Percentiles rank a stretch among this genome's conserved stretches.
phyloP scores from a whole-genome alignment of 306 rosid species.

The Oxytropis ochrocephala region DNA sequence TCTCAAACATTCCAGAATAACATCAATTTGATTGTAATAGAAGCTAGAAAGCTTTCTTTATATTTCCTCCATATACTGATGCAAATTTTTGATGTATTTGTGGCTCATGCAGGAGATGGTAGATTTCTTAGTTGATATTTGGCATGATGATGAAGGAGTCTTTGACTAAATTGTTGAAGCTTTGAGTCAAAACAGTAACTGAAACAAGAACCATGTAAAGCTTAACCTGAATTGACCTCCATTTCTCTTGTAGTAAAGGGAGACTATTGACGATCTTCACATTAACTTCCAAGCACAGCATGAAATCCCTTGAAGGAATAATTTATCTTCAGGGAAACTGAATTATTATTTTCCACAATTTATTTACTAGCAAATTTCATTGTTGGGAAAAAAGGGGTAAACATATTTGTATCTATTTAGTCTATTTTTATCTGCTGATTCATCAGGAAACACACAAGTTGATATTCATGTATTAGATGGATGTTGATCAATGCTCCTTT shows the following conservation, averaged over 20 bases:
- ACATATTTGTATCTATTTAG: neutral
- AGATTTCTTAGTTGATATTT: conserved; percentile 89
- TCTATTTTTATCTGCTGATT: conserved; percentile 12
- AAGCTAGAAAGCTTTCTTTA: neutral
- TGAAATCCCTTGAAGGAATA: conserved; percentile 8
- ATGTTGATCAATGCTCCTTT: neutral
- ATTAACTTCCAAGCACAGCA: conserved; percentile 19
- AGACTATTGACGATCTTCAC: neutral
- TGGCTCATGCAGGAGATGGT: conserved; percentile 85
- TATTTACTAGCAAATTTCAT: neutral
- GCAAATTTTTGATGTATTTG: conserved; percentile 18
- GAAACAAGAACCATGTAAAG: conserved; percentile 21
- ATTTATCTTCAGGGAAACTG: conserved; percentile 8
- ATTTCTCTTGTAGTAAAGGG: conserved; percentile 7
- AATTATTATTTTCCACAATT: conserved; percentile 21
- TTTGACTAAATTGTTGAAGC: conserved; percentile 43
- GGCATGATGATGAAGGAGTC: conserved; percentile 82
- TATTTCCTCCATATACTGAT: conserved; percentile 13
- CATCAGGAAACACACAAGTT: neutral
- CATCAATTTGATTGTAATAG: neutral
- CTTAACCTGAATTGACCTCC: conserved; percentile 24
- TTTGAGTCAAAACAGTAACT: conserved; percentile 10
- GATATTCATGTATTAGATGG: neutral
- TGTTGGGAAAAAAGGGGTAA: neutral
- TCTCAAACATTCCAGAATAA: neutral